Evolutionary conservation across 1,284 basidiomycete species (phyloP).

Genomic region (Apiotrichum porosum): DNA sequence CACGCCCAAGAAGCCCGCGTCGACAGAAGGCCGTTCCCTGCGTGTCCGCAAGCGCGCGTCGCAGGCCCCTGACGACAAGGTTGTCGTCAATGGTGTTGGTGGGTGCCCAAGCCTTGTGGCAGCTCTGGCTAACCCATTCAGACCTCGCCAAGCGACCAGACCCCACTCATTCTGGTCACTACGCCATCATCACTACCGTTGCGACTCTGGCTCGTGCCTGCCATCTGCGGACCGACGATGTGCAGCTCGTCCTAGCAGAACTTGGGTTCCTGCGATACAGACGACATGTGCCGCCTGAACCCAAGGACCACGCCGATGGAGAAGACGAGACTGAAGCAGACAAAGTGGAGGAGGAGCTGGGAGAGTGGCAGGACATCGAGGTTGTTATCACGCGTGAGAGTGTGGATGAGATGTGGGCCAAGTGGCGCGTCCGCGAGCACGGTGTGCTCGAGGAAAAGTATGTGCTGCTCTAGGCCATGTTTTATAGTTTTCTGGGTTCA

Average conservation of each 20-base stretch:
- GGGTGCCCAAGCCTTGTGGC: slow-evolving; percentile 12
- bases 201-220: slow-evolving; percentile 70
- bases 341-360: slow-evolving; percentile 23
- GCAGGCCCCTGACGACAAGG: slow-evolving; percentile 7
- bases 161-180: slow-evolving; percentile 19
- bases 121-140: not conserved
- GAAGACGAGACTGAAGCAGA: slow-evolving; percentile 3
- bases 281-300: slow-evolving; percentile 11
- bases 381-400: slow-evolving; percentile 62
- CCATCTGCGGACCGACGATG: slow-evolving; percentile 76
- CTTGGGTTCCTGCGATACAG: slow-evolving; percentile 65
- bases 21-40: slow-evolving; percentile 16
- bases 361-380: slow-evolving; percentile 39
- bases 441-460: slow-evolving; percentile 40
- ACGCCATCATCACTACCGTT: slow-evolving; percentile 60
- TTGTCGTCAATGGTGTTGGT: slow-evolving; percentile 21
- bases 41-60: slow-evolving; percentile 13
- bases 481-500: no score
- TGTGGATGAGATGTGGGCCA: slow-evolving; percentile 55
- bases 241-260: slow-evolving; percentile 80
- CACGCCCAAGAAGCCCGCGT: not conserved
- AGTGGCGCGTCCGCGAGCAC: slow-evolving; percentile 37
- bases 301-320: slow-evolving; percentile 22
- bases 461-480: slow-evolving; percentile 29
- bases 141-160: slow-evolving; percentile 5